Percentiles rank a stretch among this genome's conserved stretches.
Evolutionary conservation across 495 filamentous ascomycete species (phyloP).

Genomic region (Talaromyces proteolyticus): DNA sequence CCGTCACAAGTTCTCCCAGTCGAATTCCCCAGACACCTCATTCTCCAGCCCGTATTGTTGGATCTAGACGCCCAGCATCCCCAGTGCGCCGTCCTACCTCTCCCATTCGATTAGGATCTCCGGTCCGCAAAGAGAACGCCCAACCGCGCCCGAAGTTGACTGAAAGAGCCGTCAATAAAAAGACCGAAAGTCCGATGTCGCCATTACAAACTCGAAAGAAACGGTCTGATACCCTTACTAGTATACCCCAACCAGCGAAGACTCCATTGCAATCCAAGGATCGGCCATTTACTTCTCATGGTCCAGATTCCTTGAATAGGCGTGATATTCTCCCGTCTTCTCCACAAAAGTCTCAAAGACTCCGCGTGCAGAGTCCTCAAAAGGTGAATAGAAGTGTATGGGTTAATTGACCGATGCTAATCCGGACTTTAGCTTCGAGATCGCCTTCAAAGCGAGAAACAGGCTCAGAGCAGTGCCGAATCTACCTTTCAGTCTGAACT

Average conservation of each 20-base stretch:
- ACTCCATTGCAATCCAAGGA: constrained; percentile 40
- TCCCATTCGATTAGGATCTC: constrained; percentile 35
- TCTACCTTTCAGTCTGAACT: constrained; percentile 69
- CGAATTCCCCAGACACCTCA: constrained; percentile 19
- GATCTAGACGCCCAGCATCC: constrained; percentile 30
- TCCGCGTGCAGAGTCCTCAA: constrained; percentile 84
- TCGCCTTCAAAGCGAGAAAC: constrained; percentile 76
- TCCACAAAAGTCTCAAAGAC: constrained; percentile 49
- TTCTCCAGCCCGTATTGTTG: constrained; percentile 25
- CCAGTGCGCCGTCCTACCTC: constrained; percentile 31
- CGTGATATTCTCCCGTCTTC: constrained; percentile 28
- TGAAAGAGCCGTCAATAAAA: constrained; percentile 29
- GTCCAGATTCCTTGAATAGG: constrained; percentile 18
- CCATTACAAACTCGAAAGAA: constrained; percentile 38
- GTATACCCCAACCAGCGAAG: constrained; percentile 42
- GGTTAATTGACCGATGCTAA: not conserved
- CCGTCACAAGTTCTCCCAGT: constrained; percentile 22
- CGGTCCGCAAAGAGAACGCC: constrained; percentile 53
- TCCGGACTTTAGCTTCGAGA: constrained; percentile 58
- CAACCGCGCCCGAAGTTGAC: constrained; percentile 26
- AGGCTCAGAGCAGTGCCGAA: constrained; percentile 62
- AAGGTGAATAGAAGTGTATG: constrained; percentile 40
- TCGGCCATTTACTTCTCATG: constrained; percentile 39
- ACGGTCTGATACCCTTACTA: constrained; percentile 41
- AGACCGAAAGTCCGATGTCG: constrained; percentile 31